Evolutionary conservation across 2,329 filamentous ascomycete genomes (phyloP).

Genomic region (Bipolaris cookei): DNA sequence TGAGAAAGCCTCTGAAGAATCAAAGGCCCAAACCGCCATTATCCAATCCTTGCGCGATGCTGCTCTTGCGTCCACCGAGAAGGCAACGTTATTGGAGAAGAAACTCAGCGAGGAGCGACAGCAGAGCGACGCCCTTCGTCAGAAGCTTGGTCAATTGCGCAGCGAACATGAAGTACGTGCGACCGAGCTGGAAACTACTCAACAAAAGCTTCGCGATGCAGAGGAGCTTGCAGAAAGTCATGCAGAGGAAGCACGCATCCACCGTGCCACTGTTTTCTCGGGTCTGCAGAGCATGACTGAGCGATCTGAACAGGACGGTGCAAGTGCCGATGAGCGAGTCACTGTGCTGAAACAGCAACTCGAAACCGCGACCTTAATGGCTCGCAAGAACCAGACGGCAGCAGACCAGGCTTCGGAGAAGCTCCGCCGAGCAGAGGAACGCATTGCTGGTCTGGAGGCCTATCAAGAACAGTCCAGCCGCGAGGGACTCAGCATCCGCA

Average conservation of each 20-base stretch:
- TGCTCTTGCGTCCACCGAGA: conserved; percentile 78
- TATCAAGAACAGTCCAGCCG: conserved; percentile 97
- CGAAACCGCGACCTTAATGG: conserved; percentile 75
- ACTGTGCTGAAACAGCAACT: conserved; percentile 79
- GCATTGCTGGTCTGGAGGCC: conserved; percentile 92
- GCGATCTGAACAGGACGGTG: conserved; percentile 59
- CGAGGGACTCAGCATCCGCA: conserved; percentile 86
- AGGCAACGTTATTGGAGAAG: conserved; percentile 75
- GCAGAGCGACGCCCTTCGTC: conserved; percentile 76
- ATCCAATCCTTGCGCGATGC: conserved; percentile 79
- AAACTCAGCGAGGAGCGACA: conserved; percentile 83
- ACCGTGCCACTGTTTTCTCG: conserved; percentile 80
- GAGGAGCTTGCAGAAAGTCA: conserved; percentile 89
- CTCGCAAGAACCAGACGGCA: conserved; percentile 86
- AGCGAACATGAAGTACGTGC: conserved; percentile 82
- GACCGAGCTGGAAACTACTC: conserved; percentile 75
- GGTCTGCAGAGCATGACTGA: conserved; percentile 77
- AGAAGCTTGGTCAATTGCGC: conserved; percentile 76
- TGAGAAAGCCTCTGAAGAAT: conserved; percentile 68
- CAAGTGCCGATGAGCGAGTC: conserved; percentile 67
- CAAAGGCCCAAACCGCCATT: conserved; percentile 72
- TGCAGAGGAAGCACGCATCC: conserved; percentile 83
- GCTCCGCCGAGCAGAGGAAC: conserved; percentile 89
- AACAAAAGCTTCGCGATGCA: conserved; percentile 77
- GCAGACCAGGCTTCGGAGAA: conserved; percentile 88